phyloP scores from a whole-genome alignment of 495 filamentous ascomycete genomes.

The Rostrohypoxylon terebratum region DNA sequence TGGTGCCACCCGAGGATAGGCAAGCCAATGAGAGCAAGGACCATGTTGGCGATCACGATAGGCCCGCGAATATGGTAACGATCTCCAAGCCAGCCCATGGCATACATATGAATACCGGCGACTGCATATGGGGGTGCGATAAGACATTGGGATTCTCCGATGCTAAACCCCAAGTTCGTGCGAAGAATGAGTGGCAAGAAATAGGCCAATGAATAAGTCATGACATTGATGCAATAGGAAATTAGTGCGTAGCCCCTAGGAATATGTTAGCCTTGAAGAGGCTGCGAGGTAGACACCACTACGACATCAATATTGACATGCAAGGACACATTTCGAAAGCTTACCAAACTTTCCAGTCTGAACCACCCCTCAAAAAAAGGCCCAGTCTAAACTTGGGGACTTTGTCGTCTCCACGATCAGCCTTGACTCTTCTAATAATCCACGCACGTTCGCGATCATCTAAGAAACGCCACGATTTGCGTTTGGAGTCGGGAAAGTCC shows the following conservation, averaged over 20 bases:
- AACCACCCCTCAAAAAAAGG: slow-evolving; percentile 59
- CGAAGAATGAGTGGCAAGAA: slow-evolving; percentile 74
- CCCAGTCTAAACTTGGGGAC: slow-evolving; percentile 61
- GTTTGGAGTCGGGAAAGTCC: slow-evolving; percentile 67
- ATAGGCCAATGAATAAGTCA: slow-evolving; percentile 71
- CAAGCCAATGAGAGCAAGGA: slow-evolving; percentile 56
- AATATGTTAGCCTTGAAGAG: slow-evolving; percentile 35
- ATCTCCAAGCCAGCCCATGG: slow-evolving; percentile 64
- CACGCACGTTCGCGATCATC: slow-evolving; percentile 62
- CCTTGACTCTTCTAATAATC: slow-evolving; percentile 65
- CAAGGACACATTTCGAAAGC: slow-evolving; percentile 27
- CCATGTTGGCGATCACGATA: slow-evolving; percentile 65
- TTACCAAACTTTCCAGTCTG: slow-evolving; percentile 68
- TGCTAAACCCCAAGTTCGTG: slow-evolving; percentile 66
- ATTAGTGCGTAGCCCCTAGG: slow-evolving; percentile 62
- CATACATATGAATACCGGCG: slow-evolving; percentile 68
- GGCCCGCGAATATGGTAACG: slow-evolving; percentile 65
- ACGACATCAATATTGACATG: not conserved
- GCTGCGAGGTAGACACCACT: not conserved
- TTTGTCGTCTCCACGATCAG: slow-evolving; percentile 66
- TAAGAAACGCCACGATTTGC: slow-evolving; percentile 66
- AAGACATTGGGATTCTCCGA: slow-evolving; percentile 67
- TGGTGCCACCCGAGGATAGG: slow-evolving; percentile 63
- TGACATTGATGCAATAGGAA: slow-evolving; percentile 66
- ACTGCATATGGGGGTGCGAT: slow-evolving; percentile 70